Percentiles rank a stretch among this genome's conserved stretches.
phyloP scores from a whole-genome alignment of 2,329 filamentous ascomycete species.

The Fusarium robinianum region DNA sequence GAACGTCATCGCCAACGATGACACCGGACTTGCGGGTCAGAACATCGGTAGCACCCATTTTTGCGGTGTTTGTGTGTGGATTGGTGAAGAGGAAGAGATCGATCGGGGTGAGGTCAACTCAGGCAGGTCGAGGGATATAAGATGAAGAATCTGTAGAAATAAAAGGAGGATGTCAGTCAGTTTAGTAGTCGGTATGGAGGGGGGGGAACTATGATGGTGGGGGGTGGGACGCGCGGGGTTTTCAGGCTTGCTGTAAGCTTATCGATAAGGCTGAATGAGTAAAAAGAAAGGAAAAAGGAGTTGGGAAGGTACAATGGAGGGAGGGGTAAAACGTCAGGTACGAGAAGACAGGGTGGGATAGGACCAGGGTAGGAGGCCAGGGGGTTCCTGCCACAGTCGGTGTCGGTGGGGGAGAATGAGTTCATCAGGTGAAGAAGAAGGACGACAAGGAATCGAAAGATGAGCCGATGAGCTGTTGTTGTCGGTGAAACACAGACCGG shows the following conservation, averaged over 20 bases:
- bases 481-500: conserved; percentile 31
- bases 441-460: no score
- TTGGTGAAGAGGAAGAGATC: conserved; percentile 10
- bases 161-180: conserved; percentile 31
- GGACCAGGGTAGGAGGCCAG: conserved; percentile 10
- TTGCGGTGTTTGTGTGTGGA: conserved; percentile 36
- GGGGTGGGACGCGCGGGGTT: conserved; percentile 34
- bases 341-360: conserved; percentile 23
- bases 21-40: conserved; percentile 58
- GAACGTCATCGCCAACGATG: conserved; percentile 59
- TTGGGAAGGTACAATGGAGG: conserved; percentile 14
- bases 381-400: conserved; percentile 27
- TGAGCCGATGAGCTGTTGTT: conserved; percentile 31
- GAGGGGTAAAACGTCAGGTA: conserved; percentile 22
- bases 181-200: no score
- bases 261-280: conserved; percentile 31
- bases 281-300: conserved; percentile 2
- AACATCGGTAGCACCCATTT: conserved; percentile 47
- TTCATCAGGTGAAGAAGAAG: conserved; percentile 26
- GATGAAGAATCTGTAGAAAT: conserved; percentile 31
- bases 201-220: conserved; percentile 28
- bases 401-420: conserved; percentile 30
- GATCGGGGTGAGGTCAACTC: conserved; percentile 22
- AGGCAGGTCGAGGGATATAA: conserved; percentile 23
- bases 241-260: conserved; percentile 28